Conservation (phyloP, 2,329 filamentous ascomycete species). For the Ilyonectria sp. region DNA sequence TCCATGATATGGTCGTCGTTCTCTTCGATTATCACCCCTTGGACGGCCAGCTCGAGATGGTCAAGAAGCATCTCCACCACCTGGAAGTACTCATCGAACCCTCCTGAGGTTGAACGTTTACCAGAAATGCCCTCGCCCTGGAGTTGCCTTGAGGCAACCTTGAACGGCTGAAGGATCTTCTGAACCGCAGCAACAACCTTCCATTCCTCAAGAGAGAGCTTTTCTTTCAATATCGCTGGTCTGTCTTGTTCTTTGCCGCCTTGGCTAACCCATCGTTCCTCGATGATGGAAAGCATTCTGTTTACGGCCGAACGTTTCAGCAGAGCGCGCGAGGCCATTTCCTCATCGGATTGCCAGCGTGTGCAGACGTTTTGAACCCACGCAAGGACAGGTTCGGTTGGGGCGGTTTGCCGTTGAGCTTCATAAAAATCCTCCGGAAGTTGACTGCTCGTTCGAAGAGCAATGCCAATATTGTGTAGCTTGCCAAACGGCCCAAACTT, state of each 20-base stretch:
- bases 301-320: too few relatives aligned
- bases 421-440: background rate
- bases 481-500: background rate
- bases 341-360: too few relatives aligned
- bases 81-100: background rate
- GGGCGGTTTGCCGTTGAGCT: too few relatives aligned
- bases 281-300: too few relatives aligned
- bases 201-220: background rate
- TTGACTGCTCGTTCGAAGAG: background rate
- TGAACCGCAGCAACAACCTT: background rate
- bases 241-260: background rate
- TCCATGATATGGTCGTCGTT: background rate
- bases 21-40: constrained; percentile 8
- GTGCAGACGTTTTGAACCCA: too few relatives aligned
- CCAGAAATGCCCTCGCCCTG: constrained; percentile 1
- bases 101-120: constrained; percentile 6
- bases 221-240: background rate
- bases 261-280: background rate
- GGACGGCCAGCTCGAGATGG: background rate
- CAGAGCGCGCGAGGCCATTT: too few relatives aligned
- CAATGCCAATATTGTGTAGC: background rate
- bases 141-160: background rate
- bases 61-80: constrained; percentile 2
- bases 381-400: too few relatives aligned
- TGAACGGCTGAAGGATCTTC: background rate